A percentile compares a stretch with the other conserved stretches of the same genome.
phyloP scores from a whole-genome alignment of 2,329 filamentous ascomycete genomes.

The Leptodontidium sp. region DNA sequence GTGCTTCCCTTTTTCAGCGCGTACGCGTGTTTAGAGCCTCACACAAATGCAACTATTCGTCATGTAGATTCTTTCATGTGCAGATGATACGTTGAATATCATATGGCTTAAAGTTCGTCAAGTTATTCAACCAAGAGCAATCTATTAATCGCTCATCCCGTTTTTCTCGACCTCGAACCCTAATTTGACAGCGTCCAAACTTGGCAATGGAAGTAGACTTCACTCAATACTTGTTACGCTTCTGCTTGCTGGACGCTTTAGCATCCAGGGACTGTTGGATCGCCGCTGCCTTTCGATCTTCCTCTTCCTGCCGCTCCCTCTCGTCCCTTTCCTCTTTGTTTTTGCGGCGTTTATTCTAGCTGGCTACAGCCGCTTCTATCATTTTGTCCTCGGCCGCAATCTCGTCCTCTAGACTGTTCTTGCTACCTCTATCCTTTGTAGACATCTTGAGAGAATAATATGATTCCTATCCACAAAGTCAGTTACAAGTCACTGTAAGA shows the following conservation, averaged over 20 bases:
- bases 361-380: neutral
- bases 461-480: neutral
- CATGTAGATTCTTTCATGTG: too few relatives aligned
- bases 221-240: slow-evolving; percentile 4
- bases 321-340: slow-evolving; percentile 6
- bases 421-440: slow-evolving; percentile 3
- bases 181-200: neutral
- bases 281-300: too few relatives aligned
- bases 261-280: too few relatives aligned
- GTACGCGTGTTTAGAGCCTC: too few relatives aligned
- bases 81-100: too few relatives aligned
- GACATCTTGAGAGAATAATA: slow-evolving; percentile 11
- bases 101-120: too few relatives aligned
- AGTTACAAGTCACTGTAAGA: neutral
- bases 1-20: too few relatives aligned
- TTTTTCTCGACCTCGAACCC: neutral
- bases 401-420: slow-evolving; percentile 12
- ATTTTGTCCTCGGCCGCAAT: slow-evolving; percentile 12
- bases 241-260: slow-evolving; percentile 5
- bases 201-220: neutral
- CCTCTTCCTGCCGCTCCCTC: slow-evolving; percentile 7
- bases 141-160: neutral
- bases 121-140: neutral
- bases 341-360: slow-evolving; percentile 13
- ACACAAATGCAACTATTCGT: too few relatives aligned